Evolutionary conservation across 768 basidiomycete genomes (phyloP).

Genomic region (Pleurotus pulmonarius): DNA sequence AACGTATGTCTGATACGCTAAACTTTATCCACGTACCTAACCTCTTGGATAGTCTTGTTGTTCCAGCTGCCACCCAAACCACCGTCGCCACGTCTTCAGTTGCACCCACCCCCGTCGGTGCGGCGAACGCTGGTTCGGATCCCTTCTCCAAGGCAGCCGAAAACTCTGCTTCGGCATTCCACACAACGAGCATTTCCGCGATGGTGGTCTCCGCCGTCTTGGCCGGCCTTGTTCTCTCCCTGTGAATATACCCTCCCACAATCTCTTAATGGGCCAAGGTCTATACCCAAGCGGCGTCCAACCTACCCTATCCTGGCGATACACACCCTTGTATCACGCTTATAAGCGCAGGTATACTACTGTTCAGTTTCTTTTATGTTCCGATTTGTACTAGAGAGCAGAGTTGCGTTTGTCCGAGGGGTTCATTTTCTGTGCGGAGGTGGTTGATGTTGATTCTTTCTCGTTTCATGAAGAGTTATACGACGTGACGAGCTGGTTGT

Average conservation of each 20-base stretch:
- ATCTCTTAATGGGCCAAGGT: constrained; percentile 1
- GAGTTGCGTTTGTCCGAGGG: background rate
- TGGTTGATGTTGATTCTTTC: constrained; percentile 4
- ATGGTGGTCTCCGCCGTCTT: constrained; percentile 37
- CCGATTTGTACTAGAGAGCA: constrained; percentile 5
- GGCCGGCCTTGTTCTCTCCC: constrained; percentile 31
- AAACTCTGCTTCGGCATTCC: constrained; percentile 28
- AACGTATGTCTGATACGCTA: background rate
- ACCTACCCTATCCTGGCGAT: constrained; percentile 9
- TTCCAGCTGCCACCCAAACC: constrained; percentile 8
- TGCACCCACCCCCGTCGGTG: constrained; percentile 34
- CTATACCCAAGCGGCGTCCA: constrained; percentile 4
- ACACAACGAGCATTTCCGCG: constrained; percentile 37
- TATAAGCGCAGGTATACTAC: constrained; percentile 1
- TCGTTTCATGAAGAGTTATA: constrained; percentile 4
- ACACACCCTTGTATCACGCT: constrained; percentile 3
- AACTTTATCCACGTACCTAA: background rate
- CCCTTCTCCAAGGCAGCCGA: constrained; percentile 19
- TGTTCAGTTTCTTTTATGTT: constrained; percentile 3
- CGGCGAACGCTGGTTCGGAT: constrained; percentile 40
- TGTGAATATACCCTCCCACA: constrained; percentile 17
- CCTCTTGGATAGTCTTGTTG: constrained; percentile 8
- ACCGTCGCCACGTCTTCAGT: constrained; percentile 13
- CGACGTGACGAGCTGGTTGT: constrained; percentile 6
- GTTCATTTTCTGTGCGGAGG: background rate